Percentiles rank a stretch among this genome's conserved stretches.
phyloP scores from a whole-genome alignment of 495 filamentous ascomycete species.

The Talaromyces thailandensis region DNA sequence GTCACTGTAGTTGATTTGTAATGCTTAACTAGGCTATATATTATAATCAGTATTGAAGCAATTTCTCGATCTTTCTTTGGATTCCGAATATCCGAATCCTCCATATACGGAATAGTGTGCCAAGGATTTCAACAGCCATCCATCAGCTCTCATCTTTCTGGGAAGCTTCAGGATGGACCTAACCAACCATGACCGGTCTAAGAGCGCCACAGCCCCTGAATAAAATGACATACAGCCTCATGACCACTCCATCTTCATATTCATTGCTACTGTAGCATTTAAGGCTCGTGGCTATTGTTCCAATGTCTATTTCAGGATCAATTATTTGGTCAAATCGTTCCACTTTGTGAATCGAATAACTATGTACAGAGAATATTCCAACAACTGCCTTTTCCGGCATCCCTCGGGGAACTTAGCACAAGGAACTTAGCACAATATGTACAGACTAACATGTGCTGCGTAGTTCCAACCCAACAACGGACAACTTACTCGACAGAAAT shows the following conservation, averaged over 20 bases:
- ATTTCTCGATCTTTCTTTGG: no score
- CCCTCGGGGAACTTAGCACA: background rate
- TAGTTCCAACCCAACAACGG: no score
- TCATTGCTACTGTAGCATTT: background rate
- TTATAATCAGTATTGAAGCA: no score
- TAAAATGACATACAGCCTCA: background rate
- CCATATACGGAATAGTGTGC: no score
- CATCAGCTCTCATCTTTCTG: background rate
- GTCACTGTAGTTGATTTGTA: no score
- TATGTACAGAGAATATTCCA: background rate
- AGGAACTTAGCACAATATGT: background rate
- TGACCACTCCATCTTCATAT: background rate
- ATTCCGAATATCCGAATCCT: no score
- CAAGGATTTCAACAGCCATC: no score
- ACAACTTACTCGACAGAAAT: conserved; percentile 13
- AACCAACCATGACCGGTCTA: background rate
- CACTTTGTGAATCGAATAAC: background rate
- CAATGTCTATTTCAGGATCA: background rate
- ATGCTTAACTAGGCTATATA: no score
- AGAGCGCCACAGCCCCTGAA: background rate
- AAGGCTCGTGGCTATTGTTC: background rate
- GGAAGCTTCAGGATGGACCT: background rate
- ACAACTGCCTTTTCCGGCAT: background rate
- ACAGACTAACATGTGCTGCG: no score
- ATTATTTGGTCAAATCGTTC: background rate